A percentile compares a stretch with the other conserved stretches of the same genome.
phyloP scores from a whole-genome alignment of 1,139 yeast genomes.

The Saccharomyces hybrid region DNA sequence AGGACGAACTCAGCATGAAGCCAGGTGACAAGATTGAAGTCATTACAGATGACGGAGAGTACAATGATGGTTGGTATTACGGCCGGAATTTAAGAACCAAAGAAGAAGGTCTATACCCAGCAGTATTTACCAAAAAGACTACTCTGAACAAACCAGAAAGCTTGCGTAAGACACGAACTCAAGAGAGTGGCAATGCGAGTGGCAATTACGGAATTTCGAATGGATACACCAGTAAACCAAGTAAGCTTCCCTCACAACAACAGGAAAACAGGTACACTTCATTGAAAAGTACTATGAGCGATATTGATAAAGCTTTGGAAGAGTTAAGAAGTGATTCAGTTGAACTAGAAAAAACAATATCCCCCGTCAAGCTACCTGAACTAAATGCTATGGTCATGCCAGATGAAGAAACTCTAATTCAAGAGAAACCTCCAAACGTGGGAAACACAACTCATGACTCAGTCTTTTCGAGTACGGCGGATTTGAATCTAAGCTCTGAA shows the following conservation, averaged over 20 bases:
- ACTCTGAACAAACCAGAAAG: constrained; percentile 20
- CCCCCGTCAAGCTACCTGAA: not conserved
- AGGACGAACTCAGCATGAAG: constrained; percentile 74
- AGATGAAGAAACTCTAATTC: not conserved
- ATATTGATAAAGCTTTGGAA: constrained; percentile 76
- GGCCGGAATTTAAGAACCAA: constrained; percentile 69
- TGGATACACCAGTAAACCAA: not conserved
- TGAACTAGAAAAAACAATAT: not conserved
- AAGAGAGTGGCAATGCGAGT: not conserved
- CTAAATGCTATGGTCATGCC: not conserved
- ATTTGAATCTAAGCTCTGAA: not conserved
- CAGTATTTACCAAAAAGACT: constrained; percentile 61
- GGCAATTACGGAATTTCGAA: constrained; percentile 5
- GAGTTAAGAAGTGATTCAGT: constrained; percentile 46
- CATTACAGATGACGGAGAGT: constrained; percentile 85
- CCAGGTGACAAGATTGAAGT: constrained; percentile 86
- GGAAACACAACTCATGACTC: not conserved
- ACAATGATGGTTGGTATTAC: constrained; percentile 97
- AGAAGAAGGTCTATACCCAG: constrained; percentile 82
- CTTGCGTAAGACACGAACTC: not conserved
- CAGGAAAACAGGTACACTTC: constrained; percentile 13
- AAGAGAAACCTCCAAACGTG: not conserved
- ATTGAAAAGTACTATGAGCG: constrained; percentile 58
- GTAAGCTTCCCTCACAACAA: constrained; percentile 3
- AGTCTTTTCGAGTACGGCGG: not conserved